A percentile compares a stretch with the other conserved stretches of the same genome.
phyloP scores from a whole-genome alignment of 2,329 filamentous ascomycete genomes.

The Aspergillus spinulosporus region DNA sequence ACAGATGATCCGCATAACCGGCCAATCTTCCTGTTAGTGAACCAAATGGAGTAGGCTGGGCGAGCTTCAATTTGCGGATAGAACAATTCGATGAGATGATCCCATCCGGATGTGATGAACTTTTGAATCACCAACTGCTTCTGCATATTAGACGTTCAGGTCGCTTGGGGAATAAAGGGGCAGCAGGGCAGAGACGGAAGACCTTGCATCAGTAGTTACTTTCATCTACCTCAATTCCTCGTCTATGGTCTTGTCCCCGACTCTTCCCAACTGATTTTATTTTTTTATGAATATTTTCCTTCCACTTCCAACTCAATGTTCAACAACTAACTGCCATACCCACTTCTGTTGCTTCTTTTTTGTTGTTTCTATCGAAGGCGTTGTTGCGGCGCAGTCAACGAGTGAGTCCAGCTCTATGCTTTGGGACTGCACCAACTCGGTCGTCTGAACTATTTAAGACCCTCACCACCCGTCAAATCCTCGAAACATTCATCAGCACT shows the following conservation, averaged over 20 bases:
- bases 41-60: constrained; percentile 19
- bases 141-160: constrained; percentile 15
- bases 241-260: background rate
- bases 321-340: constrained; percentile 2
- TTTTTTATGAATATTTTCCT: constrained; percentile 13
- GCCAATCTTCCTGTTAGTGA: constrained; percentile 29
- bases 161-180: constrained; percentile 13
- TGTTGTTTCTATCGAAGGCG: constrained; percentile 20
- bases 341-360: constrained; percentile 12
- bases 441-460: constrained; percentile 25
- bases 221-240: constrained; percentile 1
- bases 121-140: constrained; percentile 26
- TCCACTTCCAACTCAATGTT: constrained; percentile 12
- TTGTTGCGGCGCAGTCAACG: constrained; percentile 26
- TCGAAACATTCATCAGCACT: constrained; percentile 15
- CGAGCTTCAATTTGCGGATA: constrained; percentile 17
- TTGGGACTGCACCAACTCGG: constrained; percentile 19
- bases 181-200: constrained; percentile 20
- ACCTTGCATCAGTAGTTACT: constrained; percentile 22
- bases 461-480: constrained; percentile 21
- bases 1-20: constrained; percentile 31
- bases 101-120: constrained; percentile 24
- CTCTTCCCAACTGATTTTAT: constrained; percentile 14
- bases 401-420: constrained; percentile 22
- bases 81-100: constrained; percentile 21